Evolutionary conservation across 2,329 filamentous ascomycete species (phyloP).

Genomic region (Fusarium nelsonii): DNA sequence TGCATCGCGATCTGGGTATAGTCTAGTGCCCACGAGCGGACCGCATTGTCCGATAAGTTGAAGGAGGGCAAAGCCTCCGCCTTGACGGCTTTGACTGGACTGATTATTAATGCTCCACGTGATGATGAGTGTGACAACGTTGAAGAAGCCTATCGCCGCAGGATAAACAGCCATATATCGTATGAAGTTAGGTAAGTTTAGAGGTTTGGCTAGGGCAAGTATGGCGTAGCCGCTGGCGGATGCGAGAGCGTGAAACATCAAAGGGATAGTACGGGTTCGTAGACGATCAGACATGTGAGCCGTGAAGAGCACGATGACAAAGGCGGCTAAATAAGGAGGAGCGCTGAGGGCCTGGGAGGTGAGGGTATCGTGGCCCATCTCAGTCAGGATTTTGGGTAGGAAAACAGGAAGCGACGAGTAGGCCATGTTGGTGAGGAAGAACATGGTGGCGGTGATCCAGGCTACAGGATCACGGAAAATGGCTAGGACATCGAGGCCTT

Average conservation of each 20-base stretch:
- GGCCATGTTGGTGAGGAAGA: constrained; percentile 88
- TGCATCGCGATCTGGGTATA: constrained; percentile 71
- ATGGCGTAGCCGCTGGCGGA: constrained; percentile 72
- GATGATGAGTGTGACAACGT: constrained; percentile 84
- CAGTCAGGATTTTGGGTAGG: constrained; percentile 81
- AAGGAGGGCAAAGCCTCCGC: constrained; percentile 81
- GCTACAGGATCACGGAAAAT: constrained; percentile 53
- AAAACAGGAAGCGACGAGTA: constrained; percentile 91
- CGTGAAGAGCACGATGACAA: constrained; percentile 77
- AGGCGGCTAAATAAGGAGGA: constrained; percentile 83
- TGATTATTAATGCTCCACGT: constrained; percentile 94
- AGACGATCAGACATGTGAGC: constrained; percentile 78
- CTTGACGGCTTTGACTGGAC: constrained; percentile 74
- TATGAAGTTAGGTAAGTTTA: constrained; percentile 59
- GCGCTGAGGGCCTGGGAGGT: constrained; percentile 82
- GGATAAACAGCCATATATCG: constrained; percentile 84
- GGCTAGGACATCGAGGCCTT: constrained; percentile 67
- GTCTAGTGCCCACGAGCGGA: constrained; percentile 74
- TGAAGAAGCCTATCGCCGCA: constrained; percentile 84
- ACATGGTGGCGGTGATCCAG: constrained; percentile 83
- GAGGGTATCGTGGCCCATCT: constrained; percentile 78
- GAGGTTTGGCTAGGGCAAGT: constrained; percentile 68
- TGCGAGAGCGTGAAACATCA: constrained; percentile 76
- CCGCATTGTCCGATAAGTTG: constrained; percentile 87
- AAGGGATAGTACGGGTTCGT: constrained; percentile 71